These are phyloP conservation scores for Effrenium voratum DNA, from an alignment of 73 alveolate genomes.

Conservation along the genomic window DNA sequence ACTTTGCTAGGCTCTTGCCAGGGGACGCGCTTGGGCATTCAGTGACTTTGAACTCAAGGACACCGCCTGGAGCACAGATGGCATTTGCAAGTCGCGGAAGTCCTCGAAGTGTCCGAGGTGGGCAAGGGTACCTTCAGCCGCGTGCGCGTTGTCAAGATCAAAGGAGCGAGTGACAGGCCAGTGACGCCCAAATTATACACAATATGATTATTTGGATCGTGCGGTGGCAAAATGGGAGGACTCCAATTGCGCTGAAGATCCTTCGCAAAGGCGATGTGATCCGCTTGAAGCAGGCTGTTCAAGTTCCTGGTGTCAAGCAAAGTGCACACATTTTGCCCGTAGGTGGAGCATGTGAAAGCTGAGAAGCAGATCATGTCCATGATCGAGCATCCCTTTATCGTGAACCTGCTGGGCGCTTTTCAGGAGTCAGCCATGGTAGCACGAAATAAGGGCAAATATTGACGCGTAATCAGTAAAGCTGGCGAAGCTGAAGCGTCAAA, in stretches of 20 bases:
- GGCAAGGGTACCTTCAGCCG: slow-evolving; percentile 99
- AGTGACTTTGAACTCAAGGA: slow-evolving; percentile 68
- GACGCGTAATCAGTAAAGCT: background rate
- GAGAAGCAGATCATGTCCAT: slow-evolving; percentile 94
- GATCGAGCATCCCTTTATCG: slow-evolving; percentile 95
- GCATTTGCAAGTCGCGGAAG: background rate
- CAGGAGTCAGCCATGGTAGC: slow-evolving; percentile 11
- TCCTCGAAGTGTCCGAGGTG: background rate
- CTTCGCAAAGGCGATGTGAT: slow-evolving; percentile 94
- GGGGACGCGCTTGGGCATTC: slow-evolving; percentile 39
- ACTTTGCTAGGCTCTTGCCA: background rate
- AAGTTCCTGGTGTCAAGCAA: background rate
- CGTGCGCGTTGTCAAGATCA: slow-evolving; percentile 97
- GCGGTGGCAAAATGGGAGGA: slow-evolving; percentile 23
- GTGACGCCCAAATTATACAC: too few species aligned
- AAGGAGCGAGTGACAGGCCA: slow-evolving; percentile 84
- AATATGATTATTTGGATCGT: background rate
- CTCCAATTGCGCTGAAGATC: slow-evolving; percentile 95
- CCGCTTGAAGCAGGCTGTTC: slow-evolving; percentile 82
- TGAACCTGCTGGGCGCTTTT: slow-evolving; percentile 91
- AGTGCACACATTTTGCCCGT: background rate
- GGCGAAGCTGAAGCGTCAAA: background rate
- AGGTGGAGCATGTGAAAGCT: slow-evolving; percentile 95
- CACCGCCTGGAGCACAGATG: slow-evolving; percentile 6
- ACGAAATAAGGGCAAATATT: background rate